Conservation (phyloP, 2,329 filamentous ascomycete genomes). For the Aspergillus niger region DNA sequence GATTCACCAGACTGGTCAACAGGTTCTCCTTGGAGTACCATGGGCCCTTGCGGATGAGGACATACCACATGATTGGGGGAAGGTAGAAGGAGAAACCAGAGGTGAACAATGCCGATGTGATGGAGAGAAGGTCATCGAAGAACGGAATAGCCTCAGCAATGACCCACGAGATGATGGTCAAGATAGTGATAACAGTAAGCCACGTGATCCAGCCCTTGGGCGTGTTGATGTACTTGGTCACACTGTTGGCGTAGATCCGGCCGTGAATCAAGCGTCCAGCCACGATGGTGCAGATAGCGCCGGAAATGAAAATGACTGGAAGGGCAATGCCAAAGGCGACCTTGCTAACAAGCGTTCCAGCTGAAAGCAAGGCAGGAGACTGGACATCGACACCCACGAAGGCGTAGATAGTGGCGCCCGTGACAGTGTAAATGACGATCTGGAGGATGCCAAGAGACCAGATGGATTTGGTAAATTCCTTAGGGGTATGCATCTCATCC, state of each 20-base stretch:
- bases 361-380: slow-evolving; percentile 32
- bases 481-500: slow-evolving; percentile 18
- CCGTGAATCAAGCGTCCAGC: slow-evolving; percentile 24
- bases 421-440: slow-evolving; percentile 16
- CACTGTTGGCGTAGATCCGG: slow-evolving; percentile 20
- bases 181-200: slow-evolving; percentile 18
- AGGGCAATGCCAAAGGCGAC: slow-evolving; percentile 14
- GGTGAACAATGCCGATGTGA: slow-evolving; percentile 68
- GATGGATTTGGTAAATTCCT: slow-evolving; percentile 14
- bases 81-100: slow-evolving; percentile 83
- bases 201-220: slow-evolving; percentile 24
- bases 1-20: slow-evolving; percentile 16
- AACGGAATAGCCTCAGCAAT: slow-evolving; percentile 25
- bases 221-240: slow-evolving; percentile 22
- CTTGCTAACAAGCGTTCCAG: slow-evolving; percentile 13
- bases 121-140: slow-evolving; percentile 24
- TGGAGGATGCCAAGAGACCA: slow-evolving; percentile 13
- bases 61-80: slow-evolving; percentile 45
- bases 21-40: slow-evolving; percentile 42
- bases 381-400: slow-evolving; percentile 30
- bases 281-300: slow-evolving; percentile 26
- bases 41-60: slow-evolving; percentile 23
- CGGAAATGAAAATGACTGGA: slow-evolving; percentile 19
- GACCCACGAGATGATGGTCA: slow-evolving; percentile 20
- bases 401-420: slow-evolving; percentile 26